Percentiles rank a stretch among this genome's conserved stretches.
Evolutionary conservation across 2,329 filamentous ascomycete species (phyloP).

Genomic region (Aspergillus cejpii): DNA sequence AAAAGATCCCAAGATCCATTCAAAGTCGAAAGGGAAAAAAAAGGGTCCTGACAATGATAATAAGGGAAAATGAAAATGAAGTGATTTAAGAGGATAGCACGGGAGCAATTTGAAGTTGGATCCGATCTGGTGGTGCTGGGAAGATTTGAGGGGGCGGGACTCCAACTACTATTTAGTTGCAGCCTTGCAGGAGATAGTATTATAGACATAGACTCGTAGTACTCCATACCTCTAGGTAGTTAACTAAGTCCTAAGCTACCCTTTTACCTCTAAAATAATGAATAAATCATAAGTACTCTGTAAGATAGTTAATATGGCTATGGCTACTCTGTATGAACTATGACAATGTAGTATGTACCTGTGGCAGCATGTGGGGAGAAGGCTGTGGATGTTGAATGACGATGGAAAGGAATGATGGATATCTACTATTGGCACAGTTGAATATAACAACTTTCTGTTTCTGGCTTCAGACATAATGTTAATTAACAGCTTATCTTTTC

Average conservation of each 20-base stretch:
- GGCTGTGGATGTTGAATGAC: constrained; percentile 5
- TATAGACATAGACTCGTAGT: too few relatives aligned
- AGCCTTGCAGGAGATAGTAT: too few relatives aligned
- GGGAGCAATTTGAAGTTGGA: background rate
- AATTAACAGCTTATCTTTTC: too few relatives aligned
- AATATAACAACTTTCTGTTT: constrained; percentile 22
- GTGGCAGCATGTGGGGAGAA: constrained; percentile 23
- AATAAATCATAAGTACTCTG: too few relatives aligned
- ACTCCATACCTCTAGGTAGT: too few relatives aligned
- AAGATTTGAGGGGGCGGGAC: constrained; percentile 8
- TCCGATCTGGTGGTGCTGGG: constrained; percentile 1
- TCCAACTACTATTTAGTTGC: background rate
- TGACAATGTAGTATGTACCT: constrained; percentile 12
- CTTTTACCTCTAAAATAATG: too few relatives aligned
- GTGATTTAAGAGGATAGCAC: background rate
- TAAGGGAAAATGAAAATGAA: constrained; percentile 1
- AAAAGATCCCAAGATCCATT: constrained; percentile 1
- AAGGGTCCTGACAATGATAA: constrained; percentile 5
- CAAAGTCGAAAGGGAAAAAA: constrained; percentile 4
- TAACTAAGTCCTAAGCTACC: too few relatives aligned
- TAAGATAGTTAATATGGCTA: too few relatives aligned
- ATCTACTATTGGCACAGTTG: constrained; percentile 10
- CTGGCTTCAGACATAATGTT: constrained; percentile 18
- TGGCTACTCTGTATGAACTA: too few relatives aligned
- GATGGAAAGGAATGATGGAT: constrained; percentile 8